Evolutionary conservation across 768 basidiomycete genomes (phyloP), one percentile per base, ranked within the genome.

Genomic region (Russula olivacea): DNA sequence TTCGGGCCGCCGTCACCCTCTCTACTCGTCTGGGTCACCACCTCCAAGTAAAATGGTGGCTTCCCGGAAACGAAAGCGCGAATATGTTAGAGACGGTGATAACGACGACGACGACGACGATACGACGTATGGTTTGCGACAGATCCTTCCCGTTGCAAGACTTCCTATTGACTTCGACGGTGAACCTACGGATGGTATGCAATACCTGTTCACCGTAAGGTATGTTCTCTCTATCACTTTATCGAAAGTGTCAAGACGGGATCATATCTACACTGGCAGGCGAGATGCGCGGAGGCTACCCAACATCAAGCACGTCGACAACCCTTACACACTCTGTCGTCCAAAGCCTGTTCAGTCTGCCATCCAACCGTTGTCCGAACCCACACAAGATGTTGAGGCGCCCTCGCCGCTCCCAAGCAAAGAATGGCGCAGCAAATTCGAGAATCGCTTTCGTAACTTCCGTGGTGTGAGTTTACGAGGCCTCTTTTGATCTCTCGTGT

Each of bases 131-230:
- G 89, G 89, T 48, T 23, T 66, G n/a, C 83, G 76, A 66, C 89
- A 91, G 73, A 87, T 82, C 28, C 78, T 93, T 3, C 91, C 91
- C 19, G 88, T 93, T n/a, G 90, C 91, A 21, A 80, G 85, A 69
- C 79, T 93, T 55, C 88, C 89, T n/a, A 71, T 75, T 21, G 78
- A 87, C 69, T 93, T 87, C 70, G 74, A 83, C 66, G 82, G 77
- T 28, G 80, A 79, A 54, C 89, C 91, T 0, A 72, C 74, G 68
- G 86, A 92, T 73, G 91, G 91, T 2, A 67, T 88, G 79, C 80
- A 92, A 68, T 92, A 93, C 72, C 78, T 93, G 48, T 91, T 92
- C 73, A 83, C 83, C 55, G 91, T 92, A 48, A 81, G 91, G 91
- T 90, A 71, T 56, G 76, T 68, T 55, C 64, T 11, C 25, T 45